Evolutionary conservation across 192 early-diverging fungal species (phyloP).

Genomic region (Linnemannia elongata): DNA sequence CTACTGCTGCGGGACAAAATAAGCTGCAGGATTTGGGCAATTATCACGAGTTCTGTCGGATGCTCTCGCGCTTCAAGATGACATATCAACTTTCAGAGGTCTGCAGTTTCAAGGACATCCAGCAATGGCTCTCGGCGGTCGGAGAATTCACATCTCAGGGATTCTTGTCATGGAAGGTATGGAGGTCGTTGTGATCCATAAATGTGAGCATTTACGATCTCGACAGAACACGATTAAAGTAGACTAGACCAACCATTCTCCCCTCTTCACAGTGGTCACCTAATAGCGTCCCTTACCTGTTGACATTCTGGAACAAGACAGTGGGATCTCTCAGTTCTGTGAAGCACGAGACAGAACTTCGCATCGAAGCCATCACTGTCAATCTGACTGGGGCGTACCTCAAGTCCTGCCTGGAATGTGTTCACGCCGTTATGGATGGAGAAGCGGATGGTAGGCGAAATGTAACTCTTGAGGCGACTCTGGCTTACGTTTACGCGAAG

Average conservation of each 20-base stretch:
- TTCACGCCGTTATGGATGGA: conserved; percentile 63
- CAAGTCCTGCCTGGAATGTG: conserved; percentile 64
- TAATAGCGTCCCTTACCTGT: conserved; percentile 79
- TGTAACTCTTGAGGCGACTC: not conserved
- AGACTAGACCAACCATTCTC: not conserved
- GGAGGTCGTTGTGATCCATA: not conserved
- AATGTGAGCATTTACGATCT: not conserved
- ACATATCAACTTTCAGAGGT: conserved; percentile 87
- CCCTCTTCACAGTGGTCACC: conserved; percentile 71
- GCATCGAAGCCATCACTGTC: conserved; percentile 30
- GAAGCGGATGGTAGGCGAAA: conserved; percentile 63
- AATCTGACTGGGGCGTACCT: conserved; percentile 64
- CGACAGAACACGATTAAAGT: not conserved
- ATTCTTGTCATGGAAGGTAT: conserved; percentile 74
- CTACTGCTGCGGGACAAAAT: conserved; percentile 61
- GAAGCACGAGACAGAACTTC: conserved; percentile 15
- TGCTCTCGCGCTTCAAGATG: conserved; percentile 85
- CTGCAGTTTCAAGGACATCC: conserved; percentile 72
- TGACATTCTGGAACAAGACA: conserved; percentile 93
- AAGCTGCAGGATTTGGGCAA: conserved; percentile 79
- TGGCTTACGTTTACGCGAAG: not conserved
- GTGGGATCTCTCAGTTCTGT: conserved; percentile 58
- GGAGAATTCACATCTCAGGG: conserved; percentile 74
- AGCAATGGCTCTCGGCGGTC: conserved; percentile 73
- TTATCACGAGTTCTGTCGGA: conserved; percentile 88